These are phyloP conservation scores for Botrytis galanthina DNA, from an alignment of 2,329 filamentous ascomycete species.

Conservation along the genomic window DNA sequence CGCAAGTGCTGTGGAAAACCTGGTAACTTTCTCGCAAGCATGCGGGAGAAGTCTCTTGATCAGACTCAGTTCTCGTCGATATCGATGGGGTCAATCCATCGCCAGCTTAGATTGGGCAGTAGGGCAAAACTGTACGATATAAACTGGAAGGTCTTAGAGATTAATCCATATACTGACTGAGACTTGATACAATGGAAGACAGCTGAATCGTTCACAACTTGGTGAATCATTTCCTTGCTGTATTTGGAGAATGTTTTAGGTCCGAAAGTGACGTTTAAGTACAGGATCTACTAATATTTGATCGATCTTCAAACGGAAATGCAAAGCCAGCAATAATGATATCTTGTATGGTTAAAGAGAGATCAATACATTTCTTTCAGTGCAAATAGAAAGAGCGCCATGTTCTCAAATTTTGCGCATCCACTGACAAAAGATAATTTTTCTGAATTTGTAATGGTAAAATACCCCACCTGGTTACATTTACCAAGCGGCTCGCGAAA, in stretches of 20 bases:
- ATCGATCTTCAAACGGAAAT: neutral
- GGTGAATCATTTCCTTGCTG: neutral
- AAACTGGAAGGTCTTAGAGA: accelerated
- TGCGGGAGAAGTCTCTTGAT: no score
- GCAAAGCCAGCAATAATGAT: neutral
- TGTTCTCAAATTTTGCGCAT: neutral
- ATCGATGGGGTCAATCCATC: no score
- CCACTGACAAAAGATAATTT: neutral
- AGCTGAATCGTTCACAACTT: neutral
- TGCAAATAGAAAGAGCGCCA: neutral
- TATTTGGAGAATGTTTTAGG: neutral
- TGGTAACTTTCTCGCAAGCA: no score
- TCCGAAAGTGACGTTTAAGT: neutral
- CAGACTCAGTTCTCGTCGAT: no score
- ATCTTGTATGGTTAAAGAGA: neutral
- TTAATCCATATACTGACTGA: neutral
- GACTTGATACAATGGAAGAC: neutral
- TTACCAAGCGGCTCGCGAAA: neutral
- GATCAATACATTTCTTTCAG: neutral
- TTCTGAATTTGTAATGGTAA: neutral
- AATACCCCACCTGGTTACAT: neutral
- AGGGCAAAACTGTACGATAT: no score
- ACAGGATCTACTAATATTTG: conserved; percentile 30
- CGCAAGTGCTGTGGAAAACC: neutral
- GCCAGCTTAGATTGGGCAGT: no score